Evolutionary conservation across 2,329 filamentous ascomycete species (phyloP), one percentile per base, ranked within the genome.

Genomic region (Spiromastix sp.): DNA sequence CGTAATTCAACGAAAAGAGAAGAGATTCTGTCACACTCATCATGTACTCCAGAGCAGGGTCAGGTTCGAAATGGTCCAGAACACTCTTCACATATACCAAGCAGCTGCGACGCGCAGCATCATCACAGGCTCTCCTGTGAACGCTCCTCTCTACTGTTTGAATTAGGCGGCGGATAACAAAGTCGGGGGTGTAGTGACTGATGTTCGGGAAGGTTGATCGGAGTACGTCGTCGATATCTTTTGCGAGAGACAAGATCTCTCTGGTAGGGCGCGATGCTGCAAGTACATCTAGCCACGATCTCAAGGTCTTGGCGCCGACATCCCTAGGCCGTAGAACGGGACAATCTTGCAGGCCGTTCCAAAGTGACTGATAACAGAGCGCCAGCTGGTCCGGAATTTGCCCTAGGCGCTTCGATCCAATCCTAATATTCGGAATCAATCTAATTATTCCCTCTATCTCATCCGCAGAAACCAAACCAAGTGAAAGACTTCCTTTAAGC

Each of bases 341-440:
- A 34, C 56, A 63, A 10, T 42, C 42, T 20, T 51, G 49, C 37
- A 64, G 50, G 4, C 57, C 56, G 38, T 50, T 45, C 59, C 60
- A 64, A 41, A 64, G 50, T 2, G 43, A 37, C 19, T 48, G 41
- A 26, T 56, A 55, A 26, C 49, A 49, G 9, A 44, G 32, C 16
- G 39, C 30, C 13, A 57, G 33, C 33, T 38, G 37, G 4, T 33
- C 31, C 12, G 18, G 18, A 29, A 35, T 26, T 3, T 18, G 16
- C 32, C 34, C 22, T n/a, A n/a, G n/a, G 42, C 19, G 9, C 32
- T 18, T 34, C 9, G 32, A 44, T 31, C 38, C 19, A 19, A 42
- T 41, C 16, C 44, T 39, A 9, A 50, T 29, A 10, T 39, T 42
- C 2, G 49, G 48, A 10, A 60, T 19, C 16, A 47, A 28, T n/a